These are phyloP conservation scores for Carnegiea gigantea DNA, from an alignment of 179 eudicot species.

Conservation along the genomic window DNA sequence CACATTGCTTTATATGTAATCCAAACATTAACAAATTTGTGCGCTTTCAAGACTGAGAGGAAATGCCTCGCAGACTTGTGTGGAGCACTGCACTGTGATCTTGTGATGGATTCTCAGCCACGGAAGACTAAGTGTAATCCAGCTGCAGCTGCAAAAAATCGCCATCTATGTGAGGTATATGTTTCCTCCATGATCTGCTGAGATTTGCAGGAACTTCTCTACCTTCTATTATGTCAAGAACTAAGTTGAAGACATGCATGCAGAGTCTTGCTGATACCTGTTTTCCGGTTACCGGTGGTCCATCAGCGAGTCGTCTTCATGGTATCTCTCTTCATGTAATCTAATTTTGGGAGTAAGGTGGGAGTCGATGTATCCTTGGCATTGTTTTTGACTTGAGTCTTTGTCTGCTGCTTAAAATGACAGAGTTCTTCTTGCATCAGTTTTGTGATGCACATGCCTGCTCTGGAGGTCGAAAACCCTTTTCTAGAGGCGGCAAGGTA, in stretches of 20 bases:
- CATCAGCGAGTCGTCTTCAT: constrained; percentile 81
- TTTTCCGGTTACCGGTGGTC: constrained; percentile 70
- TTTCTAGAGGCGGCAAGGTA: constrained; percentile 84
- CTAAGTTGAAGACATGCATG: constrained; percentile 27
- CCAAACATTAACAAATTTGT: constrained; percentile 6
- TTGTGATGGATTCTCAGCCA: constrained; percentile 44
- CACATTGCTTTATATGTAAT: background rate
- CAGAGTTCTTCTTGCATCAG: constrained; percentile 81
- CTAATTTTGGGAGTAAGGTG: background rate
- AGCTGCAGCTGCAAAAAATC: constrained; percentile 75
- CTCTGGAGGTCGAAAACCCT: constrained; percentile 64
- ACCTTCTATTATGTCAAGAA: constrained; percentile 7
- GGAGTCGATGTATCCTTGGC: background rate
- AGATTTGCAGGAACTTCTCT: background rate
- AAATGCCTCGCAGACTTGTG: constrained; percentile 86
- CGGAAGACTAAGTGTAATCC: constrained; percentile 82
- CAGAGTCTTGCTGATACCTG: constrained; percentile 80
- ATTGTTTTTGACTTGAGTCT: background rate
- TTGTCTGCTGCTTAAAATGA: constrained; percentile 1
- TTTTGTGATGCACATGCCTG: constrained; percentile 90
- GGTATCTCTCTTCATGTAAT: constrained; percentile 42
- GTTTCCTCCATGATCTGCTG: background rate
- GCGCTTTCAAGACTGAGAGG: constrained; percentile 50
- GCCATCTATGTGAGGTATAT: constrained; percentile 78
- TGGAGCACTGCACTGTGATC: constrained; percentile 91